Base-by-base conservation (phyloP, 768 basidiomycete genomes). In the Clavulina sp. region DNA sequence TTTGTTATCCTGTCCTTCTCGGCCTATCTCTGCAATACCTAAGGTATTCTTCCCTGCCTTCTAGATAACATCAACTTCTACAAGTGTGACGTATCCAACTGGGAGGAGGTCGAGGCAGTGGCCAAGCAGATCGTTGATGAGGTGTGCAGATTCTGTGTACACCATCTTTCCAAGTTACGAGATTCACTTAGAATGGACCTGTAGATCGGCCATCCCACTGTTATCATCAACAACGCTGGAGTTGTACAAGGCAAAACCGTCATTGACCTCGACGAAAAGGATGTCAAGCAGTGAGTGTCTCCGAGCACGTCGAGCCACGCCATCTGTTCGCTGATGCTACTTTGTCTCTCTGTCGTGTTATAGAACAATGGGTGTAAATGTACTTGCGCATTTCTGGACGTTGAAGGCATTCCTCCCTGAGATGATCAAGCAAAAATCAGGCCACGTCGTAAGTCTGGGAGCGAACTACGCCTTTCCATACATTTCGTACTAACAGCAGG, bases 171-270 rank as follows among this genome's bases (percentile, higher is more conserved):
- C 52, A 36, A n/a, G 4, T 3, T 23, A 50, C 4, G 13, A 48
- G 13, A 47, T 23, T 29, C 46, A 49, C 46, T 41, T 41, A 29
- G 43, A 44, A 92, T 13, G 13, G 9, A 13, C 26, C 13, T 9
- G 13, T 46, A 46, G 86, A 71, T 93, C 49, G 92, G 87, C 2
- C 73, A 84, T 53, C 86, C 86, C 0, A 95, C 95, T 0, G 73
- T 96, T 34, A 67, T 99, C 23, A 70, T 99, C 58, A 97, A 96
- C 68, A 96, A 93, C 61, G 95, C 93, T 0, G 95, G 92, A 19
- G 79, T 95, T 52, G 86, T 84, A 24, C 85, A 91, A 65, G 89
- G 91, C 24, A 92, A 91, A 59, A 66, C 80, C 2, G 67, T 99
- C 30, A 66, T 92, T 9, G 91, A 96, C 60, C 69, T 95, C 53